Evolutionary conservation across 1,139 yeast species (phyloP), one percentile per base, ranked within the genome.

Genomic region (Blastobotrys petasosporus): DNA sequence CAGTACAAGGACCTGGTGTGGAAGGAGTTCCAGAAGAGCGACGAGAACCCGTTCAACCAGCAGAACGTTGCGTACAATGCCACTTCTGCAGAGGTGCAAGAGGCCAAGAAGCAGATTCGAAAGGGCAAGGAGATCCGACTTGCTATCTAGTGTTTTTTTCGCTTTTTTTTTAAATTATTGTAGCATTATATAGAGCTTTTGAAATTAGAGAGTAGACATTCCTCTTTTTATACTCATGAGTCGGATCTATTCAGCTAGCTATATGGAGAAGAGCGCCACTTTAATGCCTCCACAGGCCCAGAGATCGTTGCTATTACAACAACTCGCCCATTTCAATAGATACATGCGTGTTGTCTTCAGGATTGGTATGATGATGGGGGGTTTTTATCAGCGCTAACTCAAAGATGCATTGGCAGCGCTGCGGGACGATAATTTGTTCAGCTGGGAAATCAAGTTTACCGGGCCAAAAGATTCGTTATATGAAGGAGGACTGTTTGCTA

Each of bases 31-130:
- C 83, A 83, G 63, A 85, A 83, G 68, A 74, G 83, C 43, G 79
- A 81, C 10, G 88, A 83, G 59, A 85, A 85, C 65, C 95, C 95
- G 40, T 82, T 85, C 80, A 86, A 86, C 68, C 90, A 82, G 65
- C 81, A 85, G 33, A 80, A 75, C 53, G 71, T 82, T 34, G 62
- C 67, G 39, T 83, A 72, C 67, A 82, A 85, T 58, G 88, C 94
- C 13, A 62, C 74, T 8, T 65, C 68, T 44, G 78, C 69, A 1
- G 92, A 84, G 30, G 71, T 84, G 47, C 61, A 58, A 9, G 60
- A 60, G 6, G 69, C 74, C 66, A 82, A 79, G 70, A 63, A 67
- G 32, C 72, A 72, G 28, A 74, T 82, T 39, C 76, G 75, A 60
- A 64, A 68, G 40, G 57, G 70, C 65, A 54, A 55, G 54, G 48